A percentile compares a stretch with the other conserved stretches of the same genome.
Conservation (phyloP, 441 rosid genomes). For the Pelargonium australe region DNA sequence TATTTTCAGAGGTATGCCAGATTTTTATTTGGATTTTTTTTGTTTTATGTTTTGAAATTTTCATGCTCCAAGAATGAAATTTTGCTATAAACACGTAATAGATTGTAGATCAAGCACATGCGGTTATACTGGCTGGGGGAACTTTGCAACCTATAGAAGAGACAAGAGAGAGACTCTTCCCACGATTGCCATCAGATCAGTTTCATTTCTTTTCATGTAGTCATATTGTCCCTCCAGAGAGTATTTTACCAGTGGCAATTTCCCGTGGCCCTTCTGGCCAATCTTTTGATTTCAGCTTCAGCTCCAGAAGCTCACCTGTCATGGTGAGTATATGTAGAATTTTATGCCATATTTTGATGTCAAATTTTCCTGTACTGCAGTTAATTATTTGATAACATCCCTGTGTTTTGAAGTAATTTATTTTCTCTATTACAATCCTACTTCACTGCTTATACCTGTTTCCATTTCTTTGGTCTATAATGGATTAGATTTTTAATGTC, state of each 20-base stretch:
- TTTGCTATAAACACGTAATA: conserved; percentile 27
- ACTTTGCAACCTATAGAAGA: conserved; percentile 97
- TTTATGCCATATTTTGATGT: not conserved
- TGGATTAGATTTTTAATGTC: too few relatives aligned
- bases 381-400: too few relatives aligned
- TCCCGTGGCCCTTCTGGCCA: conserved; percentile 79
- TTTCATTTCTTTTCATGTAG: conserved; percentile 81
- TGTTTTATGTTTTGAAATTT: not conserved
- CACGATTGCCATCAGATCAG: conserved; percentile 59
- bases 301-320: conserved; percentile 56
- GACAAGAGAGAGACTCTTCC: conserved; percentile 89
- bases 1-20: conserved; percentile 74
- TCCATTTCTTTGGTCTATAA: too few relatives aligned
- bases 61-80: conserved; percentile 8
- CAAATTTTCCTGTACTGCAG: too few relatives aligned
- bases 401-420: too few relatives aligned
- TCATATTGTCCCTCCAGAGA: conserved; percentile 84
- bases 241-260: conserved; percentile 75
- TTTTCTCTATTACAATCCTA: too few relatives aligned
- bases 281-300: conserved; percentile 80
- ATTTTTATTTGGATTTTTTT: conserved; percentile 3
- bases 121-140: conserved; percentile 88
- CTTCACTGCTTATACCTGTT: too few relatives aligned
- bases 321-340: conserved; percentile 43
- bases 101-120: conserved; percentile 81